phyloP scores from a whole-genome alignment of 176 grass and related monocot genomes.

The Triticum dicoccoides region DNA sequence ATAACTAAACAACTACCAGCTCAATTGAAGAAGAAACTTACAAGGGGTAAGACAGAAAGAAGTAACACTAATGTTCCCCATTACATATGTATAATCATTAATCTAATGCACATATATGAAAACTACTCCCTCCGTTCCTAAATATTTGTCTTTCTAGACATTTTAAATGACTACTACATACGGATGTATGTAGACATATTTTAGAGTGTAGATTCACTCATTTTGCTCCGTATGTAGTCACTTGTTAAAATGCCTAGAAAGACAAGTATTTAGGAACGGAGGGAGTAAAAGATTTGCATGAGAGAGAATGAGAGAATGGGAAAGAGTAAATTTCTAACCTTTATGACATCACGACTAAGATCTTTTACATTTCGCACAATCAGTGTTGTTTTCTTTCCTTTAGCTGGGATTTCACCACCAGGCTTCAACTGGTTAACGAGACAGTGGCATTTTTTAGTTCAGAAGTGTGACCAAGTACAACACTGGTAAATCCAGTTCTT shows the following conservation, averaged over 20 bases:
- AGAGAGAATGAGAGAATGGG: not conserved
- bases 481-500: not conserved
- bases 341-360: constrained; percentile 96
- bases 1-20: not conserved
- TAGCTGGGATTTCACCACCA: constrained; percentile 84
- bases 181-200: too few relatives aligned
- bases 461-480: not conserved
- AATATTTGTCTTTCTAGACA: too few relatives aligned
- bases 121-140: too few relatives aligned
- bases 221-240: too few relatives aligned
- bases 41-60: not conserved
- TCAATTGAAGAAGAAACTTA: not conserved
- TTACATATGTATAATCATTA: not conserved
- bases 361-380: constrained; percentile 56
- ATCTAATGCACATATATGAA: not conserved
- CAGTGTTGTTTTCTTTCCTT: constrained; percentile 80
- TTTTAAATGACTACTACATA: too few relatives aligned
- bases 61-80: not conserved
- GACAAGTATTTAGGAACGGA: too few relatives aligned
- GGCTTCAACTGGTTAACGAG: constrained; percentile 73
- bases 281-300: too few relatives aligned
- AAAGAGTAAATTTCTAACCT: constrained; percentile 45
- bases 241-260: too few relatives aligned
- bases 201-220: too few relatives aligned
- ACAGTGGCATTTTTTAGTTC: not conserved